Evolutionary conservation across 1,139 yeast species (phyloP).

Genomic region (Arxiozyma telluris): DNA sequence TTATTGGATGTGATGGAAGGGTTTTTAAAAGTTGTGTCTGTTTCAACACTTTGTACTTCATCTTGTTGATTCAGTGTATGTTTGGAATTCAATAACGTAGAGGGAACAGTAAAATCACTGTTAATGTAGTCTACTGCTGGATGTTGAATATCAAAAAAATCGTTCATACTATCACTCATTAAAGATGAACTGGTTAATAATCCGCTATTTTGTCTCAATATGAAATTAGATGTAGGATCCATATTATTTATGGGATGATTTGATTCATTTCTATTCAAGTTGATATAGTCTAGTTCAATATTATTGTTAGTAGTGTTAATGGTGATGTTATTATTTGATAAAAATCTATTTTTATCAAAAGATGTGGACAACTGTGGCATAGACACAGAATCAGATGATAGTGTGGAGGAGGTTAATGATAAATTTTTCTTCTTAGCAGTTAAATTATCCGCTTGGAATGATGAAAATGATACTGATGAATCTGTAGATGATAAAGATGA

Average conservation of each 20-base stretch:
- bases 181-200: neutral
- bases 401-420: slow-evolving; percentile 3
- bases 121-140: neutral
- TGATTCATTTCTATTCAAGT: neutral
- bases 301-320: neutral
- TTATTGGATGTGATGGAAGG: neutral
- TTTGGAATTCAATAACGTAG: neutral
- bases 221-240: neutral
- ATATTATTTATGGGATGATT: neutral
- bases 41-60: slow-evolving; percentile 6
- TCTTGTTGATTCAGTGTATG: slow-evolving; percentile 1
- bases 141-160: neutral
- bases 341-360: neutral
- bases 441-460: slow-evolving; percentile 7
- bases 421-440: slow-evolving; percentile 2
- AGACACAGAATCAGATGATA: slow-evolving; percentile 1
- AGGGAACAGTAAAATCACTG: neutral
- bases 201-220: neutral
- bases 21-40: slow-evolving; percentile 7
- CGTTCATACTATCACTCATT: neutral
- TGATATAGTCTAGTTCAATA: neutral
- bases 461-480: slow-evolving; percentile 7
- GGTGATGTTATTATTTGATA: neutral
- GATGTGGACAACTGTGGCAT: neutral
- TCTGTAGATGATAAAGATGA: slow-evolving; percentile 7